Evolutionary conservation across 2,329 filamentous ascomycete genomes (phyloP), one percentile per base, ranked within the genome.

Genomic region (Endothia cerciana): DNA sequence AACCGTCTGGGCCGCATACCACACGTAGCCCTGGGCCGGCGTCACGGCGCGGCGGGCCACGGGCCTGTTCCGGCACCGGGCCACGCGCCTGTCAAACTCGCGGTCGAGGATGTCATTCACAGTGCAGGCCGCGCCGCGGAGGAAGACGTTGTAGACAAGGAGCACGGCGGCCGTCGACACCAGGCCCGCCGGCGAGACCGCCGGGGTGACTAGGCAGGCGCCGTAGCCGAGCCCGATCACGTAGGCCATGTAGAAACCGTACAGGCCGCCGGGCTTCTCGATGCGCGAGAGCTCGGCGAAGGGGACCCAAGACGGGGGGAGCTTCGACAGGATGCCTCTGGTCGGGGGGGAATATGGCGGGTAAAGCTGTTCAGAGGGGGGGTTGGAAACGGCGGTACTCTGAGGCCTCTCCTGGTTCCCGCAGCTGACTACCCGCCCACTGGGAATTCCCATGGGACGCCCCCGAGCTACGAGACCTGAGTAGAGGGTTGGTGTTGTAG

Each of bases 51-150:
- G 79, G 57, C 83, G 75, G 5, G 83, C 82, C 68, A 85, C 79
- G 4, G 81, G 81, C 40, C 81, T 77, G 66, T 80, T 78, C 63
- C 76, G 77, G 22, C 80, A 83, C 60, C 81, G 77, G 70, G 78
- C 76, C 33, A 83, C 82, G 68, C 80, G 75, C 15, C 80, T 80
- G 67, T 85, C 83, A 49, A 83, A 70, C 63, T 83, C 80, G 53
- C 78, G 77, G 68, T 85, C 82, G 76, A 82, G 80, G 33, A 81
- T 74, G 67, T 84, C 82, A 69, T 85, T 84, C 70, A 83, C 82
- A 2, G 82, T 78, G 70, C 82, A 84, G 7, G 81, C 77, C 28
- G 80, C 78, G 33, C 80, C 80, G 56, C 81, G 77, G 76, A 83
- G 80, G 60, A 83, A 77, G 66, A 83, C 47, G 38, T 65, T 64